These are phyloP conservation scores for Hypoxylon trugodes DNA, from an alignment of 495 filamentous ascomycete genomes.

Conservation along the genomic window DNA sequence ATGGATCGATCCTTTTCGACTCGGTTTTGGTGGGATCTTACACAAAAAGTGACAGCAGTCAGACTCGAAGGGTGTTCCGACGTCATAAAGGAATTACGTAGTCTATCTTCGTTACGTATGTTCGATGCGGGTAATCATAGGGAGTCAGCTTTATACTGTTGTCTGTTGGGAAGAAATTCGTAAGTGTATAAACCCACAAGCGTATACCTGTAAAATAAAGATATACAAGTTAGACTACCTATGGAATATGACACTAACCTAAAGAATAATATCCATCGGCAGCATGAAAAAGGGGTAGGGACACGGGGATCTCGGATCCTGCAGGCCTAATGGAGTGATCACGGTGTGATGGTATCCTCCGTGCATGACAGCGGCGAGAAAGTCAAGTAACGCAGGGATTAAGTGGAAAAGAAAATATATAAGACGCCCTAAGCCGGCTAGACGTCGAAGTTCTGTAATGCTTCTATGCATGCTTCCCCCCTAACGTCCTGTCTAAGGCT, in stretches of 20 bases:
- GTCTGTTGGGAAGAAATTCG: background rate
- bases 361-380: conserved; percentile 12
- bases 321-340: conserved; percentile 12
- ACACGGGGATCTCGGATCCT: conserved; percentile 27
- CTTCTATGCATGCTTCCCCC: conserved; percentile 37
- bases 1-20: conserved; percentile 24
- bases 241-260: background rate
- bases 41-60: background rate
- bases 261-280: background rate
- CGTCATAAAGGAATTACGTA: no score
- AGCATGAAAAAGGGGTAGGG: conserved; percentile 25
- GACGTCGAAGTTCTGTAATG: conserved; percentile 20
- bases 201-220: background rate
- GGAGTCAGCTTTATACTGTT: background rate
- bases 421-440: background rate
- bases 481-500: background rate
- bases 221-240: background rate
- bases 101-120: no score
- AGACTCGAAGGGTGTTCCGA: background rate
- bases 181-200: no score
- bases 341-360: conserved; percentile 13
- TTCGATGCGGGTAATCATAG: no score
- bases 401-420: background rate
- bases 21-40: background rate
- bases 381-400: conserved; percentile 17